These are phyloP conservation scores for Uromyces viciae-fabae DNA, from an alignment of 1,284 basidiomycete genomes.

Conservation along the genomic window DNA sequence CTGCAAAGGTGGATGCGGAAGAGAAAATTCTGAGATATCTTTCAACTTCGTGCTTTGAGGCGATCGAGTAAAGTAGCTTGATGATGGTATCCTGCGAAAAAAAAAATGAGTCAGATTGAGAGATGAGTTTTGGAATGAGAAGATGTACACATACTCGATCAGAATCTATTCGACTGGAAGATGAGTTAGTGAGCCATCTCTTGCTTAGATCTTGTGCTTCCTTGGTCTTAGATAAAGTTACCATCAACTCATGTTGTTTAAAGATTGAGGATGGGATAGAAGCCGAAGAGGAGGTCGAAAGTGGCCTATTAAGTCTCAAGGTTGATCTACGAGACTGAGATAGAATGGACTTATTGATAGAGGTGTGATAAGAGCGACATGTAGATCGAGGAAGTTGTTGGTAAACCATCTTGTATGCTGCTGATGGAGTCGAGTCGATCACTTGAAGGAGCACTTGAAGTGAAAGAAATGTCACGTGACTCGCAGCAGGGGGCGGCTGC, in stretches of 20 bases:
- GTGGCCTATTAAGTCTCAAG: neutral
- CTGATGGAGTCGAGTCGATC: too few species aligned
- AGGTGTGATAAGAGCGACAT: neutral
- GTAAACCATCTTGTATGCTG: neutral
- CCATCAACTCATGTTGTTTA: conserved; percentile 31
- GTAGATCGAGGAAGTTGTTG: conserved; percentile 8
- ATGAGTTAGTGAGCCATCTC: conserved; percentile 14
- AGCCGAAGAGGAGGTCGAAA: neutral
- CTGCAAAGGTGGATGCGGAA: conserved; percentile 60
- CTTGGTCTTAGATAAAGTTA: conserved; percentile 12
- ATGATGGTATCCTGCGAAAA: conserved; percentile 53
- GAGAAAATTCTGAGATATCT: conserved; percentile 94
- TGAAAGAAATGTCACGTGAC: too few species aligned
- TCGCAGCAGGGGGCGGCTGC: too few species aligned
- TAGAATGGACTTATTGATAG: neutral
- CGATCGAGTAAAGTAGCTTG: conserved; percentile 86
- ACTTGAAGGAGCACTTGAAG: too few species aligned
- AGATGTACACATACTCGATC: conserved; percentile 8
- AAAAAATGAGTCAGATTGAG: neutral
- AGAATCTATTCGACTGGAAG: conserved; percentile 19
- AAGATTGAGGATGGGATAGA: conserved; percentile 14
- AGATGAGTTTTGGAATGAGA: neutral
- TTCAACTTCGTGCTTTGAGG: conserved; percentile 90
- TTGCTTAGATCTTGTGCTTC: conserved; percentile 21
- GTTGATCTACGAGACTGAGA: neutral